Evolutionary conservation across 1,284 basidiomycete genomes (phyloP).

Genomic region (Xerocomus nothofagi): DNA sequence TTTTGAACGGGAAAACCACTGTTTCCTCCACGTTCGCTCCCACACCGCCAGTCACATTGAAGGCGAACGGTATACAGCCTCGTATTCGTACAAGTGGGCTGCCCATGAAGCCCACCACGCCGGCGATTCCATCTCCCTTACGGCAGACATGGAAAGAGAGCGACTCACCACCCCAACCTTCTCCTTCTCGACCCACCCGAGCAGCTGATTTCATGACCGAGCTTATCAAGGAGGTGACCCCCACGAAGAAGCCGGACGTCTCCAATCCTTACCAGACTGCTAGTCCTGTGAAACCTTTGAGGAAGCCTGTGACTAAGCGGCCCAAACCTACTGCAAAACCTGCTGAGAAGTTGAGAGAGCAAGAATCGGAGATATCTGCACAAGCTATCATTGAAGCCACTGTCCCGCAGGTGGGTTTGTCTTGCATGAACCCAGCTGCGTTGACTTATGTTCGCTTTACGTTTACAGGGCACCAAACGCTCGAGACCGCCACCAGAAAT

Average conservation of each 20-base stretch:
- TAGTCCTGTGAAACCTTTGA: conserved; percentile 51
- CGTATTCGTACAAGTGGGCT: conserved; percentile 46
- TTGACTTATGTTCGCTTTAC: neutral
- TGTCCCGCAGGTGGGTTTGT: conserved; percentile 56
- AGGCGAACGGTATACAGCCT: conserved; percentile 35
- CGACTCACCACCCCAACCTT: conserved; percentile 42
- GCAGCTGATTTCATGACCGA: conserved; percentile 65
- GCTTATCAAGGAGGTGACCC: conserved; percentile 66
- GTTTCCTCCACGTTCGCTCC: conserved; percentile 21
- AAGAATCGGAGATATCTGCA: conserved; percentile 44
- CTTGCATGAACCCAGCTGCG: conserved; percentile 2
- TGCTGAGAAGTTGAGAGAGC: conserved; percentile 35
- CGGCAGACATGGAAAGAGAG: conserved; percentile 61
- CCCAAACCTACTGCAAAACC: conserved; percentile 27
- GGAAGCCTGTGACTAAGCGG: conserved; percentile 42
- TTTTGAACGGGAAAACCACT: conserved; percentile 29
- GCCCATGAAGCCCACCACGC: conserved; percentile 51
- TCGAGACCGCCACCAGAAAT: conserved; percentile 58
- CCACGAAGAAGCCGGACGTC: conserved; percentile 60
- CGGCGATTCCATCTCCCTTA: conserved; percentile 65
- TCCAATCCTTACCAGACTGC: conserved; percentile 71
- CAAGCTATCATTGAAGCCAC: conserved; percentile 73
- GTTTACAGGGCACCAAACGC: conserved; percentile 63
- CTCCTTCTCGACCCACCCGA: conserved; percentile 47
- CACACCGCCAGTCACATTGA: conserved; percentile 24